Conservation (phyloP, 164 flowering plant species). For the Pachysandra terminalis region DNA sequence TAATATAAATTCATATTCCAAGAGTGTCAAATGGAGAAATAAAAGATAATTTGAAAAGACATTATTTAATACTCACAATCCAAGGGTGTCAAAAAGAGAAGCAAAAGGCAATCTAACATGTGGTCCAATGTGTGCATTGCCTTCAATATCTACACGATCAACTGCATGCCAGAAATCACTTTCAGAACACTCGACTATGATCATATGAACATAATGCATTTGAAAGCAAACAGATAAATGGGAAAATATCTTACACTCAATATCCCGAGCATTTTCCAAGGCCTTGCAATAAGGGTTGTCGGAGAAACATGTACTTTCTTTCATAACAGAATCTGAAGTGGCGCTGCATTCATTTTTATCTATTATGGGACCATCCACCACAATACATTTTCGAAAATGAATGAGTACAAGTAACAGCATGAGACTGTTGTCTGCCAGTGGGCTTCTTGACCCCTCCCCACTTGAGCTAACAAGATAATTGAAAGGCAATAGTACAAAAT, state of each 20-base stretch:
- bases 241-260: constrained; percentile 63
- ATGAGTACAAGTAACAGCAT: constrained; percentile 71
- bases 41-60: no score
- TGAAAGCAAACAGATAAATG: constrained; percentile 1
- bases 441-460: constrained; percentile 61
- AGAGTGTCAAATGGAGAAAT: no score
- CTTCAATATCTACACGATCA: constrained; percentile 80
- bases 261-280: constrained; percentile 75
- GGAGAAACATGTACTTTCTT: constrained; percentile 43
- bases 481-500: constrained; percentile 70
- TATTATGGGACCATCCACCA: constrained; percentile 30
- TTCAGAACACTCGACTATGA: background rate
- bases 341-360: constrained; percentile 36
- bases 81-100: constrained; percentile 87
- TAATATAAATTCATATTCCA: no score
- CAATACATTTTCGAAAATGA: constrained; percentile 64
- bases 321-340: constrained; percentile 43
- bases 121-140: constrained; percentile 69
- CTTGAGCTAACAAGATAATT: constrained; percentile 63
- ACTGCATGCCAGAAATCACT: constrained; percentile 44
- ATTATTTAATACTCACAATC: constrained; percentile 53
- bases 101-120: constrained; percentile 86
- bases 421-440: constrained; percentile 75
- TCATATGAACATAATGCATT: background rate
- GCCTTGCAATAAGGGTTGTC: constrained; percentile 79